These are phyloP conservation scores for Candida corydali DNA, from an alignment of 805 yeast genomes.

Conservation along the genomic window DNA sequence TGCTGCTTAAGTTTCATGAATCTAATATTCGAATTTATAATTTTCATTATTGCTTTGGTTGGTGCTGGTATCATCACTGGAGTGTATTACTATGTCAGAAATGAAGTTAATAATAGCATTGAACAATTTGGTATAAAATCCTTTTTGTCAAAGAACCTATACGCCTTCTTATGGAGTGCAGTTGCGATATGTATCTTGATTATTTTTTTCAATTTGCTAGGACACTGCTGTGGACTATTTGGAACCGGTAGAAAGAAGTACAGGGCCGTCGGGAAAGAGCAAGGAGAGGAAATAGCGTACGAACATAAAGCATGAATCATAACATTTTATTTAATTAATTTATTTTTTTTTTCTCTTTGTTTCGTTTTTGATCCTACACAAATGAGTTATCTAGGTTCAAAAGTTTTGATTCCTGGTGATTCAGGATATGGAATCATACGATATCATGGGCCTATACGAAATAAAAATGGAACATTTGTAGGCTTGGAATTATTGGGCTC, in stretches of 20 bases:
- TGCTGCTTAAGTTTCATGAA: constrained; percentile 44
- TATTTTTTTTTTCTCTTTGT: constrained; percentile 2
- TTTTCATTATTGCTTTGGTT: constrained; percentile 41
- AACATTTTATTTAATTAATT: not conserved
- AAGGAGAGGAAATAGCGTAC: constrained; percentile 21
- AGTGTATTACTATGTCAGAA: constrained; percentile 45
- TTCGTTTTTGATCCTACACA: not conserved
- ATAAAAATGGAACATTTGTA: constrained; percentile 71
- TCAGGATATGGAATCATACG: constrained; percentile 61
- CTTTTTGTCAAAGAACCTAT: constrained; percentile 44
- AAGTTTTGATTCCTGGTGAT: constrained; percentile 53
- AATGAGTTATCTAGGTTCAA: constrained; percentile 32
- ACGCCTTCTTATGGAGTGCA: constrained; percentile 64
- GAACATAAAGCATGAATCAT: constrained; percentile 19
- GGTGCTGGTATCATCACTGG: constrained; percentile 63
- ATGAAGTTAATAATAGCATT: constrained; percentile 47
- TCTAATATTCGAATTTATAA: constrained; percentile 39
- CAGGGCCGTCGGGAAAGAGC: constrained; percentile 13
- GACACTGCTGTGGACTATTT: constrained; percentile 40
- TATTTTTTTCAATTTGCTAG: constrained; percentile 29
- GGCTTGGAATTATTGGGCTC: constrained; percentile 83
- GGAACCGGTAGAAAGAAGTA: constrained; percentile 27
- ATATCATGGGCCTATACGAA: constrained; percentile 69
- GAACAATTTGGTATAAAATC: constrained; percentile 53
- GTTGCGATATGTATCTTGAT: constrained; percentile 42